A percentile compares a stretch with the other conserved stretches of the same genome.
phyloP scores from a whole-genome alignment of 2,329 filamentous ascomycete species.

The Colletotrichum theobromicola region DNA sequence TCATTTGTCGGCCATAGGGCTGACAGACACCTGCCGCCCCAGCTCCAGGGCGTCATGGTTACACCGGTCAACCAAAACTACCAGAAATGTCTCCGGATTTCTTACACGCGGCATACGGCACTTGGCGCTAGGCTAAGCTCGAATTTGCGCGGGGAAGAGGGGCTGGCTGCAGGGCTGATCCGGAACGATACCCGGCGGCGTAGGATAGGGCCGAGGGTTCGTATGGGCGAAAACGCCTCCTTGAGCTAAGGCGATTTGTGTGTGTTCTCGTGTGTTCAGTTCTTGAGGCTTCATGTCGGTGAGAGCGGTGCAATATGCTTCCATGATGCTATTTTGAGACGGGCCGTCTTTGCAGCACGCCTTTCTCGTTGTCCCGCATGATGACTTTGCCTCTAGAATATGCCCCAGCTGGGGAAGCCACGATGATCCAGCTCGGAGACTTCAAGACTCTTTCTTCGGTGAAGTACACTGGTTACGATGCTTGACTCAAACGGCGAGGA shows the following conservation, averaged over 20 bases:
- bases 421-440: neutral
- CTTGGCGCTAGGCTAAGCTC: neutral
- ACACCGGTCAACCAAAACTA: neutral
- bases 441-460: neutral
- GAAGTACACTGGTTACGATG: neutral
- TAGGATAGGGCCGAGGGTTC: neutral
- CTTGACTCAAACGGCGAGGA: neutral
- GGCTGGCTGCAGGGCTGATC: neutral
- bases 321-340: slow-evolving; percentile 6
- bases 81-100: neutral
- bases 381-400: neutral
- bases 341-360: neutral
- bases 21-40: too few relatives aligned
- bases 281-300: neutral
- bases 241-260: neutral
- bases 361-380: neutral
- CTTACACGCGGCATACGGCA: neutral
- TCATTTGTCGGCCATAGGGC: neutral
- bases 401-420: neutral
- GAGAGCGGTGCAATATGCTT: neutral
- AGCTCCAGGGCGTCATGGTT: neutral
- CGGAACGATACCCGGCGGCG: neutral
- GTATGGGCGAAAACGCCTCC: neutral
- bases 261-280: neutral
- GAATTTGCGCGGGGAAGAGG: neutral